Evolutionary conservation across 139 green algal genomes (phyloP), one percentile per base, ranked within the genome.

Genomic region (Coccomyxa sp.): DNA sequence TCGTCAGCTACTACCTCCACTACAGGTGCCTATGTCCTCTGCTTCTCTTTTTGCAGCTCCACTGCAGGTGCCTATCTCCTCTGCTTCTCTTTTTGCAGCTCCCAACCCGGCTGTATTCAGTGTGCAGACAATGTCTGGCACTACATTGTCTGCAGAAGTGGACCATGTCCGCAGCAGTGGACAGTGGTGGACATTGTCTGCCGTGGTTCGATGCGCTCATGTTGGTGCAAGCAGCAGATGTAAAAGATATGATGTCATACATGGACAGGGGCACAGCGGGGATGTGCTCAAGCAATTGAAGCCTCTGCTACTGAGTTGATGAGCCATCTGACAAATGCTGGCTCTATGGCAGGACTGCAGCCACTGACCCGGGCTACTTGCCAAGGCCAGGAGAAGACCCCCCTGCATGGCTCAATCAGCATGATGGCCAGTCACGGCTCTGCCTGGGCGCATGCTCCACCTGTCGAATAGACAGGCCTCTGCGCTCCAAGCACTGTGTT

Each of bases 401-500:
- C 18, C 50, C 50, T 31, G 50, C 50, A 31, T 64, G 50, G 50
- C 50, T 64, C 50, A 64, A 3, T 3, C 50, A 64, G 27, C 22
- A 1, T 31, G 50, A 64, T 22, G 50, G 50, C 18, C 50, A 64
- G 5, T 22, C 22, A 22, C 50, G 50, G 22, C 50, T 64, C 27
- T 18, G 75, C 36, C 84, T 82, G 8, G 73, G 72, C 31, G 50
- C 39, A 38, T 90, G 84, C 72, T 74, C 76, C 34, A 90, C 82
- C n/a, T 90, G 86, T 70, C 71, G 75, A 22, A 75, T 88, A 34
- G 82, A 86, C 31, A 75, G 79, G 39, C 87, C 87, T 36, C 79
- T 91, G 69, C 82, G 87, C 38, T 88, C 82, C 55, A 90, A 90
- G 72, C 87, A 91, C 78, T 91, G 87, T 75, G 55, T 31, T 38